phyloP scores from a whole-genome alignment of 306 rosid genomes.

The Cucumis cinereus region DNA sequence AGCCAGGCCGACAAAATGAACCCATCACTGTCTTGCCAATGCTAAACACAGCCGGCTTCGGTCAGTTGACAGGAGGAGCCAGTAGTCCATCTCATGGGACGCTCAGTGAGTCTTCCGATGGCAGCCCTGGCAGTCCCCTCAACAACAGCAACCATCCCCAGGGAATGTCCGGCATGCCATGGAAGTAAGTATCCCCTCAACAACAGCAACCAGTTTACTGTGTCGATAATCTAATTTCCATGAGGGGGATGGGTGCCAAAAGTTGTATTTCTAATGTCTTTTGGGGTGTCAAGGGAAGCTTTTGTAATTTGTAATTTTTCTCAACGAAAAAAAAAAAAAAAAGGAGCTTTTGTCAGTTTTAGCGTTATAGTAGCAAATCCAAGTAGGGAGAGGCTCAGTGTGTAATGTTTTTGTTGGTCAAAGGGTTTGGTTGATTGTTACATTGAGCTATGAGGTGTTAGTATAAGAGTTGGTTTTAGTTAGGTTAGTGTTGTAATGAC shows the following conservation, averaged over 20 bases:
- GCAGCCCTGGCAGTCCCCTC: constrained; percentile 28
- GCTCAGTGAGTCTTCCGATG: constrained; percentile 37
- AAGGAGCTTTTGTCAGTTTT: too few species aligned
- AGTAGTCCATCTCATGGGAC: constrained; percentile 38
- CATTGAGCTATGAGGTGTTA: neutral
- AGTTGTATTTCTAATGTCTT: neutral
- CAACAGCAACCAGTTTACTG: too few species aligned
- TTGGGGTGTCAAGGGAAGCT: neutral
- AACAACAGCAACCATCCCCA: constrained; percentile 12
- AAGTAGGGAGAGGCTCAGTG: neutral
- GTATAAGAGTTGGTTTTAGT: neutral
- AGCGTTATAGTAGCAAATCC: neutral
- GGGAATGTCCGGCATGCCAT: constrained; percentile 8
- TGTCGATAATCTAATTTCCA: neutral
- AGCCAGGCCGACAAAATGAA: constrained; percentile 18
- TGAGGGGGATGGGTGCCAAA: neutral
- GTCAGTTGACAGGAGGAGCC: constrained; percentile 25
- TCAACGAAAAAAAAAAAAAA: neutral
- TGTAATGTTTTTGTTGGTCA: neutral
- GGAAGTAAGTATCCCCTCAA: constrained; percentile 4
- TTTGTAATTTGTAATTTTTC: neutral
- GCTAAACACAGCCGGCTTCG: constrained; percentile 5
- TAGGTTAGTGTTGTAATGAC: neutral
- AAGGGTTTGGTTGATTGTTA: neutral
- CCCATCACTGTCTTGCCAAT: constrained; percentile 8